Percentiles rank a stretch among this genome's conserved stretches.
These are phyloP conservation scores for Physcomitrium patens DNA, from an alignment of 225 moss, liverwort and hornwort genomes.

Conservation along the genomic window DNA sequence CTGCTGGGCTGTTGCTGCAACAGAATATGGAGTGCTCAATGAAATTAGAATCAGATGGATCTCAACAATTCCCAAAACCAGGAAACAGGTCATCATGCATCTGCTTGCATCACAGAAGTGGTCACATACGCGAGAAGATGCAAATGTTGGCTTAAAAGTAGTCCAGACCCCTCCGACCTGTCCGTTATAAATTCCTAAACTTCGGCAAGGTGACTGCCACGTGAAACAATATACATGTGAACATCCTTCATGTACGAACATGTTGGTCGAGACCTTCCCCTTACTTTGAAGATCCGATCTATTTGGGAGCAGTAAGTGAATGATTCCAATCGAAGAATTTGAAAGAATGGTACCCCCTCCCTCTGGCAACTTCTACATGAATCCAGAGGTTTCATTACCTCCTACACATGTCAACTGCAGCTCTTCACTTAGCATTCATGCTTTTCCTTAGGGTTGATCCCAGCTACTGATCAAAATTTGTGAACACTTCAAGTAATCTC, in stretches of 20 bases:
- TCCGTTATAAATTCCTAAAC: background rate
- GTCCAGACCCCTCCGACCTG: background rate
- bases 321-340: slow-evolving; percentile 42
- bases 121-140: background rate
- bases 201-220: slow-evolving; percentile 29
- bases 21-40: no score
- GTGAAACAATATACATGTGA: slow-evolving; percentile 37
- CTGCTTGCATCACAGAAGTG: background rate
- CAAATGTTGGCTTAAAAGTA: background rate
- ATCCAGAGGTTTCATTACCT: slow-evolving; percentile 24
- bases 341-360: slow-evolving; percentile 32
- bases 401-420: slow-evolving; percentile 21
- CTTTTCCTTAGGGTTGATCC: slow-evolving; percentile 19
- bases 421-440: slow-evolving; percentile 24
- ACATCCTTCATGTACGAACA: slow-evolving; percentile 40
- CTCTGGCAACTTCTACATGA: slow-evolving; percentile 16
- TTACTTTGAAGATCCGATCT: slow-evolving; percentile 25
- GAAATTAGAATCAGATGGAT: no score
- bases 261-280: slow-evolving; percentile 22
- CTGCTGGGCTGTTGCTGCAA: no score
- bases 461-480: slow-evolving; percentile 41
- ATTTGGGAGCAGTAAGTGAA: slow-evolving; percentile 30
- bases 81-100: no score
- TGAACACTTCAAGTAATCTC: slow-evolving; percentile 16
- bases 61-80: no score